These are phyloP conservation scores for Akanthomyces dipterigenus DNA, from an alignment of 2,329 filamentous ascomycete genomes.

Conservation along the genomic window DNA sequence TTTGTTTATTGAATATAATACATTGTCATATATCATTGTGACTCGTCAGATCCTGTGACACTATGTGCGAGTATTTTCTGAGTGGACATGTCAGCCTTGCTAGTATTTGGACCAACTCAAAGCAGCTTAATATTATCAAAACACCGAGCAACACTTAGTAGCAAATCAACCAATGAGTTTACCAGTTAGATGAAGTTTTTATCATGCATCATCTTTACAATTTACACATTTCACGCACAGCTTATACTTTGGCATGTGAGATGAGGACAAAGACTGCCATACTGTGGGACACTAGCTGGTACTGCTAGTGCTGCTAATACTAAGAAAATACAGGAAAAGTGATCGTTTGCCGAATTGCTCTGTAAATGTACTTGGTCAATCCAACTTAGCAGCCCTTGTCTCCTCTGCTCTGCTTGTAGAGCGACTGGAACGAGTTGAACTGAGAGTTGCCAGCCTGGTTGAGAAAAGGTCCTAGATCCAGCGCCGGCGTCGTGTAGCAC, in stretches of 20 bases:
- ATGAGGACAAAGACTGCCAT: background rate
- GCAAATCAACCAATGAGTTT: too few relatives aligned
- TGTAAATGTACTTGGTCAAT: background rate
- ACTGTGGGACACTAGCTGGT: background rate
- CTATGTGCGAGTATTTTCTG: background rate
- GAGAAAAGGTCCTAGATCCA: background rate
- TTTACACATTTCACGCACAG: too few relatives aligned
- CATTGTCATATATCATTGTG: background rate
- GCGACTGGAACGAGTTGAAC: background rate
- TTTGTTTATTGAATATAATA: background rate
- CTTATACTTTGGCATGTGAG: too few relatives aligned
- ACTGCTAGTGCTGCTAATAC: background rate
- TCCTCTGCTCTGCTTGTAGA: background rate
- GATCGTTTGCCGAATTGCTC: background rate
- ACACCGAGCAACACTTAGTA: too few relatives aligned
- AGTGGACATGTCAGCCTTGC: background rate
- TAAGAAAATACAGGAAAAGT: background rate
- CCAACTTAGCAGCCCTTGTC: background rate
- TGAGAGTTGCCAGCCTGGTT: background rate
- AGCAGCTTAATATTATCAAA: background rate
- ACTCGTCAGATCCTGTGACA: background rate
- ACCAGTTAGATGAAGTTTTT: too few relatives aligned
- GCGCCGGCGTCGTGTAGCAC: background rate
- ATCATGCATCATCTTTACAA: too few relatives aligned
- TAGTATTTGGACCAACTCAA: background rate